Evolutionary conservation across 441 rosid genomes (phyloP), one percentile per base, ranked within the genome.

Genomic region (Oxalis stricta): DNA sequence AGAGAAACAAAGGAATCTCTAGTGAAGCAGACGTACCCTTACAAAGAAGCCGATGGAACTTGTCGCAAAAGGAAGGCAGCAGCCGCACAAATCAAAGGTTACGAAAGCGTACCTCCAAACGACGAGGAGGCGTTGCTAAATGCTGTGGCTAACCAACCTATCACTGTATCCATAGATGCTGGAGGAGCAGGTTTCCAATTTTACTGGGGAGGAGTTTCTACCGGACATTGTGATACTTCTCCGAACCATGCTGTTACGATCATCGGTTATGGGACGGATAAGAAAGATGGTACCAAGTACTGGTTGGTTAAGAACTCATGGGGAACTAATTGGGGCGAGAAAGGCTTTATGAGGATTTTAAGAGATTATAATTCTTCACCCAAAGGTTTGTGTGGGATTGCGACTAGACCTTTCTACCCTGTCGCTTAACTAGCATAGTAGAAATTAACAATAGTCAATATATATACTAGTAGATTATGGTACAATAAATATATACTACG

Each of bases 71-170:
- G 21, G 11, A n/a, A 53, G 31, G 61, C 40, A 44, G 53, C 64
- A n/a, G 33, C 61, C 36, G 79, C 61, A 33, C 42, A 56, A 22
- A 70, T 67, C 22, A 62, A 51, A 18, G 73, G 70, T 14, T 63
- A 70, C 1, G 71, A 67, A 55, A 29, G 33, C 9, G 74, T 64
- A 18, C 76, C 76, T 10, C 48, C 48, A 8, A 61, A 69, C 23
- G 56, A 48, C 5, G 65, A 64, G 39, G 55, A 43, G n/a, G 61
- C 62, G 12, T 50, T 70, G 18, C 18, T 67, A 46, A 70, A 61
- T 59, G 76, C 59, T 1, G 74, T 64, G 26, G 70, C 70, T 36
- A 33, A 70, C 23, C 76, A 67, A 12, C 80, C 70, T 3, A 61
- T 30, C 2, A 61, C 65, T 1, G 74, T 67, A 10, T 60, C 73